Conservation (phyloP, 2,329 filamentous ascomycete genomes). For the Celoporthe dispersa region DNA sequence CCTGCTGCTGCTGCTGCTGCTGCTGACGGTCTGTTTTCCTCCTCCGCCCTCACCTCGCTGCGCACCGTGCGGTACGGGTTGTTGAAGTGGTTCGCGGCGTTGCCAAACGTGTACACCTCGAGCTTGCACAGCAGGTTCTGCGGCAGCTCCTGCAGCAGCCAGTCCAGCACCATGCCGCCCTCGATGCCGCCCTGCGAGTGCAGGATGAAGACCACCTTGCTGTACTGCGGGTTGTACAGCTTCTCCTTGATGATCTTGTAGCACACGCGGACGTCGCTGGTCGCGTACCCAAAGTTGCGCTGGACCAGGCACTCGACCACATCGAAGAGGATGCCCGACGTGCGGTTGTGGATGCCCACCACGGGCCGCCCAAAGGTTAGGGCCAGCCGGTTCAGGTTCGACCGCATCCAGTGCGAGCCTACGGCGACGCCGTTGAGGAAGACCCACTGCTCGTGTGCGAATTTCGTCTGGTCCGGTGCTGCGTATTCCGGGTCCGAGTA, state of each 20-base stretch:
- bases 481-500: slow-evolving; percentile 59
- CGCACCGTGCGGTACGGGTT: slow-evolving; percentile 64
- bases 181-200: slow-evolving; percentile 82
- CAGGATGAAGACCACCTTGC: slow-evolving; percentile 73
- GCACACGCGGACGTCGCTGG: slow-evolving; percentile 66
- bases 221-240: slow-evolving; percentile 63
- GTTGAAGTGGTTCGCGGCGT: slow-evolving; percentile 81
- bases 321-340: slow-evolving; percentile 75
- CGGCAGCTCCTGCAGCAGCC: slow-evolving; percentile 73
- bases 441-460: slow-evolving; percentile 71
- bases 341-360: slow-evolving; percentile 76
- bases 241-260: slow-evolving; percentile 65
- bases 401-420: slow-evolving; percentile 68
- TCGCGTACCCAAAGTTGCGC: slow-evolving; percentile 74
- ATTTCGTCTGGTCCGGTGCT: slow-evolving; percentile 50
- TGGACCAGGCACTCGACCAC: slow-evolving; percentile 78
- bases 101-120: slow-evolving; percentile 80
- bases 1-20: neutral
- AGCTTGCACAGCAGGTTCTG: slow-evolving; percentile 68
- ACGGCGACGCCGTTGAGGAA: slow-evolving; percentile 76
- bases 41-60: slow-evolving; percentile 47
- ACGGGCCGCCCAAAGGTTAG: slow-evolving; percentile 73
- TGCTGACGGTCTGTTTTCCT: slow-evolving; percentile 37
- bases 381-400: slow-evolving; percentile 72
- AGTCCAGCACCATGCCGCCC: slow-evolving; percentile 73